Evolutionary conservation across 2,329 filamentous ascomycete genomes (phyloP), one percentile per base, ranked within the genome.

Genomic region (Aspergillus pseudotamarii): DNA sequence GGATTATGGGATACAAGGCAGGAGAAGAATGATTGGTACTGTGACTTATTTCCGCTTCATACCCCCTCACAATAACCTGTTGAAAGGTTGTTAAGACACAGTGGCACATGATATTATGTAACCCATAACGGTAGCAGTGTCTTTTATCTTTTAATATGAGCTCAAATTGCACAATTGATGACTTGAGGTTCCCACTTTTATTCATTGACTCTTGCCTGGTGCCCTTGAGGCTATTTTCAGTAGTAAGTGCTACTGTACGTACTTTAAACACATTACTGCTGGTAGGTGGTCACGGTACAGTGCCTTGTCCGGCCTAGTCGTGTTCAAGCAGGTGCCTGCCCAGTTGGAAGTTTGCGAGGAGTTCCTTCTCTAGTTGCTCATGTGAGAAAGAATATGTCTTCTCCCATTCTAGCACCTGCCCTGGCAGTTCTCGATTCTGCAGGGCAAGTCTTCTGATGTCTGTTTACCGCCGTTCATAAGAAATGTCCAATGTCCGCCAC

Each of bases 1-100:
- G 84, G 82, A 83, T 80, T 80, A 76, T 78, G 87, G 87, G 88
- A 90, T 89, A 90, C 87, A 90, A 88, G 84, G 85, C 84, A 80
- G 86, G 88, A 90, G 88, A 77, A 91, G 75, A 90, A 66, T 60
- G 73, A 83, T 64, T 59, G 60, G 65, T 70, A 75, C 69, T 72
- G 74, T 71, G 73, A 68, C 76, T 77, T 80, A 78, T 79, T 74
- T 79, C 76, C 73, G 75, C 74, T 77, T 75, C 71, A 72, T 72
- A 73, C 68, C 74, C 72, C 69, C 66, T 67, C 69, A 76, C 73
- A 74, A 71, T 75, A 66, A 75, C 76, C 63, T 72, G 65, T 62
- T 60, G 58, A 68, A 69, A 64, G 73, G 76, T 73, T 70, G 71
- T 73, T 79, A 78, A 80, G 78, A 74, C 75, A 71, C 73, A 70